Percentiles rank a stretch among this genome's conserved stretches.
phyloP scores from a whole-genome alignment of 805 yeast species.

The Lipomyces starkeyi region DNA sequence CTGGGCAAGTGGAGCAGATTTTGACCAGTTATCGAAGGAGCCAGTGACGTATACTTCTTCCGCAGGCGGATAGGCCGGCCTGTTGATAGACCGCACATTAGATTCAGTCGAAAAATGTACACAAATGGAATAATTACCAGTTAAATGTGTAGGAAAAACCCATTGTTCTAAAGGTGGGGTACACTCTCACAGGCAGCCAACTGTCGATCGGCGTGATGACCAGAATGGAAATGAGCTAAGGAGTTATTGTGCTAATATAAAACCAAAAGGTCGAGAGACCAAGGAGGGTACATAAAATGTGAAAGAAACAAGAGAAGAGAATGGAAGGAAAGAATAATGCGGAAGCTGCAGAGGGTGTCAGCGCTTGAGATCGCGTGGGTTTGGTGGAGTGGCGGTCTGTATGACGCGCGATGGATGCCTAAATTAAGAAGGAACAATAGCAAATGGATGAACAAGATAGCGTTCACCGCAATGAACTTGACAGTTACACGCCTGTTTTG shows the following conservation, averaged over 20 bases:
- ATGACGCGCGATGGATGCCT: neutral
- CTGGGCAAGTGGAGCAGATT: constrained; percentile 64
- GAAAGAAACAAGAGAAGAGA: neutral
- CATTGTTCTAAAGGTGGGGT: constrained; percentile 12
- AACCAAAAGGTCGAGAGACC: neutral
- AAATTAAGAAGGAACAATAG: too few relatives aligned
- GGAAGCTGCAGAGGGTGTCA: neutral
- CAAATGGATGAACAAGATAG: too few relatives aligned
- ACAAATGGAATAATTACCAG: constrained; percentile 21
- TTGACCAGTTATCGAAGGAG: constrained; percentile 71
- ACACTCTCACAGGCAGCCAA: neutral
- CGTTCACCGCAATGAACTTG: too few relatives aligned
- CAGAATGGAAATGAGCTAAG: neutral
- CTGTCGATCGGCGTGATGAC: neutral
- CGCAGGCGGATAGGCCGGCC: constrained; percentile 56
- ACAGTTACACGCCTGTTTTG: neutral
- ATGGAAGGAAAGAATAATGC: neutral
- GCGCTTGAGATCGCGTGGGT: neutral
- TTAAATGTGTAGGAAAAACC: constrained; percentile 27
- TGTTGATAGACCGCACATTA: constrained; percentile 10
- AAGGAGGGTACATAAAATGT: neutral
- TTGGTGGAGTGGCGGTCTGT: neutral
- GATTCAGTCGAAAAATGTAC: neutral
- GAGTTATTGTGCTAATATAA: neutral
- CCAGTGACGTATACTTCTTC: constrained; percentile 70